These are phyloP conservation scores for Paraconiothyrium brasiliense DNA, from an alignment of 2,329 filamentous ascomycete genomes.

Conservation along the genomic window DNA sequence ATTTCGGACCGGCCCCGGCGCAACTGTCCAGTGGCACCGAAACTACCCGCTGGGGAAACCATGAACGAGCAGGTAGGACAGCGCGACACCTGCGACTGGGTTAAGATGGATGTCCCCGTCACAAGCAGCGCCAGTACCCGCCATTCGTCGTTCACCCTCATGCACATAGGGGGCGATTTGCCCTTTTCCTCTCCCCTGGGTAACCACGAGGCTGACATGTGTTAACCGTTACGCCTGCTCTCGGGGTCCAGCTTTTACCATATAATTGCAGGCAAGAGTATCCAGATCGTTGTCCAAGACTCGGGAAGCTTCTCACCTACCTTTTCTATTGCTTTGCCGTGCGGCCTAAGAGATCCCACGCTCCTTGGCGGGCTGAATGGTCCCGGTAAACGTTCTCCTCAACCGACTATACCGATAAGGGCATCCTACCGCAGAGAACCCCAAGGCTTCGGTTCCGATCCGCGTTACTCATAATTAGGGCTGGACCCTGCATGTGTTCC, in stretches of 20 bases:
- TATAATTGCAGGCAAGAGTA: conserved; percentile 7
- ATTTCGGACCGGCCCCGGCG: conserved; percentile 9
- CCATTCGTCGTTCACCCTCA: not conserved
- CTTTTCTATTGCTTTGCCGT: conserved; percentile 30
- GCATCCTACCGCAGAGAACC: conserved; percentile 30
- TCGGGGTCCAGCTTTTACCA: not conserved
- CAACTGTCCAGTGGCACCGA: conserved; percentile 8
- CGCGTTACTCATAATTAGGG: conserved; percentile 31
- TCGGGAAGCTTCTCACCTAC: conserved; percentile 29
- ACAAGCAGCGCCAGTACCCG: conserved; percentile 4
- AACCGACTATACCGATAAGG: conserved; percentile 37
- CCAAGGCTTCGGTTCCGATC: conserved; percentile 11
- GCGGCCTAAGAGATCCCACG: conserved; percentile 41
- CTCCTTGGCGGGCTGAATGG: conserved; percentile 38
- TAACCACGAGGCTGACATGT: conserved; percentile 1
- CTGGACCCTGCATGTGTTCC: conserved; percentile 40
- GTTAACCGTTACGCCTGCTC: not conserved
- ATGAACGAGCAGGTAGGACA: conserved; percentile 24
- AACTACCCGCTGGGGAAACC: conserved; percentile 12
- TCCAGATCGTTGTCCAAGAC: conserved; percentile 31
- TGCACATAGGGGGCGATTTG: not conserved
- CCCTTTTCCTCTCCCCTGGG: conserved; percentile 7
- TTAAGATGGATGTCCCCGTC: conserved; percentile 1
- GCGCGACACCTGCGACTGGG: conserved; percentile 12
- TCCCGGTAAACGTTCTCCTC: conserved; percentile 44